A percentile compares a stretch with the other conserved stretches of the same genome.
These are phyloP conservation scores for Blastocystis sp. DNA, from an alignment of 352 stramenopile genomes.

Conservation along the genomic window DNA sequence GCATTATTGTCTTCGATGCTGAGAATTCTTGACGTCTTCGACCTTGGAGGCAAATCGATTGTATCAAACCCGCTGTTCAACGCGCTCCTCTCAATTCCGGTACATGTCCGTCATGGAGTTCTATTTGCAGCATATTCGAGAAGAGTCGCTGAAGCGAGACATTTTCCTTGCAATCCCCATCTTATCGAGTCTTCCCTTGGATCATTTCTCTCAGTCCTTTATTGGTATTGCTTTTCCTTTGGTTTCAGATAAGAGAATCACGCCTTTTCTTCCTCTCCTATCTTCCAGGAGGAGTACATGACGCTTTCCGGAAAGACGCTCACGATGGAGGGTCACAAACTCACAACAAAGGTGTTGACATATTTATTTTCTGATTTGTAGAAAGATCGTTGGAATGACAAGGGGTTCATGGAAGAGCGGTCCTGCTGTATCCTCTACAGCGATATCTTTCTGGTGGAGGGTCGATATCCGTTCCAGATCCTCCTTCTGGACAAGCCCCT, in stretches of 20 bases:
- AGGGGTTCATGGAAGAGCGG: conserved; percentile 19
- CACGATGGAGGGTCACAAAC: neutral
- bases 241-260: neutral
- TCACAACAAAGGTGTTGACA: conserved; percentile 5
- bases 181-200: neutral
- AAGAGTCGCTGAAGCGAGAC: neutral
- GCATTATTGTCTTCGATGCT: too few species aligned
- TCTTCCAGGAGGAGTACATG: conserved; percentile 49
- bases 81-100: conserved; percentile 6
- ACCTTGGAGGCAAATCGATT: conserved; percentile 40
- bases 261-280: neutral
- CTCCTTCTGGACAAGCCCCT: conserved; percentile 44
- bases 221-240: neutral
- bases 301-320: conserved; percentile 38
- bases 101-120: neutral
- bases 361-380: neutral
- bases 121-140: conserved; percentile 15
- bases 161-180: conserved; percentile 31
- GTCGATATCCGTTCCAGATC: conserved; percentile 12
- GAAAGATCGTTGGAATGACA: conserved; percentile 34
- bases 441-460: conserved; percentile 25
- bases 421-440: conserved; percentile 32
- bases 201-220: conserved; percentile 17
- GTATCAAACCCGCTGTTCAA: conserved; percentile 38
- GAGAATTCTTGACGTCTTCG: conserved; percentile 40